Percentiles rank a stretch among this genome's conserved stretches.
Evolutionary conservation across 1,284 basidiomycete species (phyloP).

Genomic region (Pseudozyma hubeiensis): DNA sequence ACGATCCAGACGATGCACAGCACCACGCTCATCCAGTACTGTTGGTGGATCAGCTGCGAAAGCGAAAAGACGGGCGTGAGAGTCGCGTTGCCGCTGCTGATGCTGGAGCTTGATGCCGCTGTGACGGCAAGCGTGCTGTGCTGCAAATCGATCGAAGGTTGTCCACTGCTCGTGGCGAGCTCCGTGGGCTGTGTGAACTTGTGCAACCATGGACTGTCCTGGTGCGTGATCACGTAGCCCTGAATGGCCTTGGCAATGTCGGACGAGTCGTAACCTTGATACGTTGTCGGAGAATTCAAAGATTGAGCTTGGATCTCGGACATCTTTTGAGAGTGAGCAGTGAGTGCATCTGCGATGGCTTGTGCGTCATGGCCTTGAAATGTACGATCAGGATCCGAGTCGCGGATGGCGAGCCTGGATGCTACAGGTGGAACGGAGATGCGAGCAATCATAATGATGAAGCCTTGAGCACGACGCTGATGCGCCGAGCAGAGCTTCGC

Average conservation of each 20-base stretch:
- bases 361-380: constrained; percentile 47
- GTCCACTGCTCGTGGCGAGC: background rate
- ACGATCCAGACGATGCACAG: constrained; percentile 58
- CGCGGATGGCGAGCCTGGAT: constrained; percentile 6
- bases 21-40: constrained; percentile 47
- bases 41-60: constrained; percentile 19
- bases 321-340: constrained; percentile 42
- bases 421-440: background rate
- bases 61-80: constrained; percentile 29
- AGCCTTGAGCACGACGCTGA: background rate
- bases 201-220: constrained; percentile 25
- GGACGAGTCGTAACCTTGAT: constrained; percentile 35
- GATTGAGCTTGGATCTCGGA: constrained; percentile 25
- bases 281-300: constrained; percentile 10
- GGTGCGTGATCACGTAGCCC: constrained; percentile 39
- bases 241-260: constrained; percentile 52
- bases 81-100: background rate
- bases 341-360: constrained; percentile 44
- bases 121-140: constrained; percentile 2
- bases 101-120: background rate
- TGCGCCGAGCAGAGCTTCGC: background rate
- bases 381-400: constrained; percentile 22
- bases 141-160: background rate
- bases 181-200: constrained; percentile 15
- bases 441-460: constrained; percentile 22